Base-by-base conservation (phyloP, 1,284 basidiomycete genomes). In the Meira miltonrushii region DNA sequence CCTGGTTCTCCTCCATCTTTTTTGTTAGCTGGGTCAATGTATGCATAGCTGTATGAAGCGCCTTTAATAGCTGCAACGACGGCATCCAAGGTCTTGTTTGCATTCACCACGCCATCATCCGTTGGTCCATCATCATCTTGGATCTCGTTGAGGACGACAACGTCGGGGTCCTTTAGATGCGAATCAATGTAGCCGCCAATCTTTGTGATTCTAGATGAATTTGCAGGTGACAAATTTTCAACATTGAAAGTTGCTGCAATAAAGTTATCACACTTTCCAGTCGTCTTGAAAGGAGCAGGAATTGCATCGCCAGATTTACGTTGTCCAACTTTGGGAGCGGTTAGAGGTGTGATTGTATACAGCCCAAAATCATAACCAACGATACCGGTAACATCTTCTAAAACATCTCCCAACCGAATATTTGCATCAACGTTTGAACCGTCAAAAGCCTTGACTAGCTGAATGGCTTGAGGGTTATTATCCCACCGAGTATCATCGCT, bases 91-190 rank as follows among this genome's bases (percentile, higher is more conserved):
- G 85, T 86, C 56, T 83, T 68, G 71, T 85, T 84, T 2, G 84
- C 85, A 55, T 71, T 79, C 28, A 85, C 83, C 8, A 80, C 80
- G 28, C 85, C 85, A 69, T 86, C 82, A 70, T 86, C 74, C 0
- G 78, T 83, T 2, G 81, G 68, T 39, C 85, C 85, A 2, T 82
- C 83, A 73, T 86, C 83, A 71, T 86, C 85, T 67, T 86, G 84
- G 19, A 87, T 84, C 39, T 87, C 86, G 75, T 87, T 85, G 13
- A 87, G 63, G 71, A 86, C 85, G 61, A 87, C 73, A 59, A 87
- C 81, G 65, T 86, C 85, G 0, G 86, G 85, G 0, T 81, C 79
- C 21, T 80, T 79, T n/a, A 87, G 80, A 62, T 81, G 79, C 28
- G 80, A 78, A 17, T 79, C 82, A 52, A 87, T 85, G 64, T 86